Percentiles rank a stretch among this genome's conserved stretches.
These are phyloP conservation scores for Calendula officinalis DNA, from an alignment of 129 eudicot genomes.

Conservation along the genomic window DNA sequence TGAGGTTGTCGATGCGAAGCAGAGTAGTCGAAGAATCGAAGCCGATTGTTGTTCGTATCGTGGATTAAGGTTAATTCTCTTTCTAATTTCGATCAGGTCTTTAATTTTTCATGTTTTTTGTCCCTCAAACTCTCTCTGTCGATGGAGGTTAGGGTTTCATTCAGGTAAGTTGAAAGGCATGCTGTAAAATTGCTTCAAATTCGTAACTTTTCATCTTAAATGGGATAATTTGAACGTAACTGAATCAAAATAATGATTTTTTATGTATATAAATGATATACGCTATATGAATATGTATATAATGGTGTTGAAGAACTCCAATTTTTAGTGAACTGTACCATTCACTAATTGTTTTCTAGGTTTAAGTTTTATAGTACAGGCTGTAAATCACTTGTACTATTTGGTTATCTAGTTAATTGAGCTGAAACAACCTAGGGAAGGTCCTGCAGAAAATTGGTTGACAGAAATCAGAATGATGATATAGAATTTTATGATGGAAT, in stretches of 20 bases:
- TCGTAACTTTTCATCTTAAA: neutral
- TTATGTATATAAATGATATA: neutral
- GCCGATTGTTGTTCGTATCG: constrained; percentile 16
- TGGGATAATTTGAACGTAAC: neutral
- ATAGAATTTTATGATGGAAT: neutral
- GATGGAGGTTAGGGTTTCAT: constrained; percentile 22
- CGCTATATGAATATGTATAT: neutral
- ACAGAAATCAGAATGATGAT: too few relatives aligned
- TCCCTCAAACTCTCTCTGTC: neutral
- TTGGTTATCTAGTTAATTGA: neutral
- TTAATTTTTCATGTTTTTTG: neutral
- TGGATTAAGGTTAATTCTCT: constrained; percentile 11
- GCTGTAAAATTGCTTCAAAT: neutral
- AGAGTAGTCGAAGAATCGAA: constrained; percentile 14
- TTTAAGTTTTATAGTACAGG: neutral
- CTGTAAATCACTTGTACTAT: neutral
- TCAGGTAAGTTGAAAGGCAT: neutral
- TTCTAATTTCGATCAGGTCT: neutral
- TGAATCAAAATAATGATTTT: neutral
- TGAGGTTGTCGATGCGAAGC: neutral
- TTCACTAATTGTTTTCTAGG: neutral
- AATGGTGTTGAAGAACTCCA: neutral
- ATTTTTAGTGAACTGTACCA: neutral
- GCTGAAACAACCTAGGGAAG: neutral
- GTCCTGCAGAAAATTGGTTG: too few relatives aligned